Percentiles rank a stretch among this genome's conserved stretches.
Conservation (phyloP, 805 yeast genomes). For the Lipomyces sp. region DNA sequence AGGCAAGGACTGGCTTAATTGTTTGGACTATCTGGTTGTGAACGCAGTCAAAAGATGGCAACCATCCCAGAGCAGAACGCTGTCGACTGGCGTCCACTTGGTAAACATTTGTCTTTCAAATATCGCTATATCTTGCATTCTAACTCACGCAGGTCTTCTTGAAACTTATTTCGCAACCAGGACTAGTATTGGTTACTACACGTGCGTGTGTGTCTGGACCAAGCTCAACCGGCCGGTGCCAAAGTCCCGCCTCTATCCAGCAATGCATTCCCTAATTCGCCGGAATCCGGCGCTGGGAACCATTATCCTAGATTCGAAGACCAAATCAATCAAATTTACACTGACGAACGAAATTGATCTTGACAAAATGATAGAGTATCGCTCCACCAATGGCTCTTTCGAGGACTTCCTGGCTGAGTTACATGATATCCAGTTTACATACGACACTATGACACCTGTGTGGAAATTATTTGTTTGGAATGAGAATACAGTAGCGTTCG, state of each 20-base stretch:
- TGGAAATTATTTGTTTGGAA: slow-evolving; percentile 21
- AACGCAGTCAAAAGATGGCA: background rate
- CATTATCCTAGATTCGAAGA: background rate
- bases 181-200: slow-evolving; percentile 10
- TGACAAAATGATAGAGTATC: slow-evolving; percentile 9
- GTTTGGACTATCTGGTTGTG: background rate
- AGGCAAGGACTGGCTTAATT: background rate
- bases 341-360: slow-evolving; percentile 19
- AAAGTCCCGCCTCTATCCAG: background rate
- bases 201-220: slow-evolving; percentile 16
- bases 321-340: background rate
- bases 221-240: background rate
- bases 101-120: background rate
- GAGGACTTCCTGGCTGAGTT: background rate
- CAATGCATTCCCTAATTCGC: background rate
- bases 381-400: slow-evolving; percentile 2
- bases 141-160: slow-evolving; percentile 16
- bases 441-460: slow-evolving; percentile 7
- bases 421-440: slow-evolving; percentile 1
- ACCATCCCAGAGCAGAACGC: background rate
- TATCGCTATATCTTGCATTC: background rate
- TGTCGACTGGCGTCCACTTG: background rate
- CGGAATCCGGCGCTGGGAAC: slow-evolving; percentile 18
- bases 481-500: slow-evolving; percentile 9
- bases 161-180: slow-evolving; percentile 22